Evolutionary conservation across 148 eudicot species (phyloP).

Genomic region (Nepenthes mirabilis): DNA sequence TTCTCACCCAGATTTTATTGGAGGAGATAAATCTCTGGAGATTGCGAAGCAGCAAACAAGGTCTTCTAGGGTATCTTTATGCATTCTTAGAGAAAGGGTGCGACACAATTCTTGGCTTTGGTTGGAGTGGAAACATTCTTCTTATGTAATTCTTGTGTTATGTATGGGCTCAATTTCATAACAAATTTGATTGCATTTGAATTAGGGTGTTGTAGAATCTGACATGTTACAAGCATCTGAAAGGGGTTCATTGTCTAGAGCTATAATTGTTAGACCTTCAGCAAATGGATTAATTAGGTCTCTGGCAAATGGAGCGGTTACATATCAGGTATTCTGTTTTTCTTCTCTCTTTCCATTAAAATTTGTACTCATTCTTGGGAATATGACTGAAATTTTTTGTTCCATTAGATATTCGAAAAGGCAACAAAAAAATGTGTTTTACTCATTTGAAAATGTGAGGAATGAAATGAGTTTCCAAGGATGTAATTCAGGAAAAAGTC

Average conservation of each 20-base stretch:
- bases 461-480: too few relatives aligned
- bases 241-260: constrained; percentile 26
- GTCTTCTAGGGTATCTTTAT: constrained; percentile 12
- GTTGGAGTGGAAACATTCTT: background rate
- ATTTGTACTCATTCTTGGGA: background rate
- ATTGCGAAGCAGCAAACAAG: constrained; percentile 31
- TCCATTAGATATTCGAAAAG: too few relatives aligned
- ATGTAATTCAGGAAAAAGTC: too few relatives aligned
- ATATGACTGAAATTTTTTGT: background rate
- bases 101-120: background rate
- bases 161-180: constrained; percentile 1
- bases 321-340: constrained; percentile 27
- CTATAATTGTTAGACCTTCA: constrained; percentile 27
- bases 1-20: constrained; percentile 55
- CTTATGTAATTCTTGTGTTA: background rate
- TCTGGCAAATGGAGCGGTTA: constrained; percentile 24
- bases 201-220: constrained; percentile 33
- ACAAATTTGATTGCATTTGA: background rate
- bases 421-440: too few relatives aligned
- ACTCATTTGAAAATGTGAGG: too few relatives aligned
- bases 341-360: background rate
- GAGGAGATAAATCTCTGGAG: constrained; percentile 45
- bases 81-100: constrained; percentile 32
- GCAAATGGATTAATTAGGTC: constrained; percentile 33
- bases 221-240: constrained; percentile 21